Evolutionary conservation across 805 yeast genomes (phyloP).

Genomic region (Scheffersomyces amazonensis): DNA sequence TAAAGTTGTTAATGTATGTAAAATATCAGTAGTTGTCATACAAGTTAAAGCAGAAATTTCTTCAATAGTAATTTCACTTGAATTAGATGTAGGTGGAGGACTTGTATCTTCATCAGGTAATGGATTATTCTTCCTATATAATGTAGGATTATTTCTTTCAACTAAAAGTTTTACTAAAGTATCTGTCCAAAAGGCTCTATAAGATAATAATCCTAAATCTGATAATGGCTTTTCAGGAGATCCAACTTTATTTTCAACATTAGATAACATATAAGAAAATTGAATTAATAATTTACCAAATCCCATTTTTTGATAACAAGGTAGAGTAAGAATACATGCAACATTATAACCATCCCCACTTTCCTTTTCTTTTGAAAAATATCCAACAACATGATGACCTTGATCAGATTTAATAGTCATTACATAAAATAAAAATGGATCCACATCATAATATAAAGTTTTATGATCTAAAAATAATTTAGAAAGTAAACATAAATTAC

Average conservation of each 20-base stretch:
- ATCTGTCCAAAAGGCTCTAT: slow-evolving; percentile 96
- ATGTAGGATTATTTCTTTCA: slow-evolving; percentile 46
- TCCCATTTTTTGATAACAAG: slow-evolving; percentile 95
- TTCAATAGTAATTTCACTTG: slow-evolving; percentile 72
- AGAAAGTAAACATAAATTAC: slow-evolving; percentile 86
- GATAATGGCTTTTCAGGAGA: slow-evolving; percentile 97
- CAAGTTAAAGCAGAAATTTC: slow-evolving; percentile 83
- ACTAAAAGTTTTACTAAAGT: slow-evolving; percentile 71
- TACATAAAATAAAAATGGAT: slow-evolving; percentile 92
- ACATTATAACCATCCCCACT: slow-evolving; percentile 93
- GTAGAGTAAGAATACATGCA: slow-evolving; percentile 94
- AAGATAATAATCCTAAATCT: slow-evolving; percentile 88
- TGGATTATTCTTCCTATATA: slow-evolving; percentile 36
- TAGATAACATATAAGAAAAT: slow-evolving; percentile 87
- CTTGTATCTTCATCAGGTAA: slow-evolving; percentile 27
- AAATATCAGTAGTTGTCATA: slow-evolving; percentile 94
- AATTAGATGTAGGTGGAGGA: slow-evolving; percentile 16
- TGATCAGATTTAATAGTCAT: slow-evolving; percentile 88
- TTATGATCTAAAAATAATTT: slow-evolving; percentile 94
- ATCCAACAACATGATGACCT: slow-evolving; percentile 96
- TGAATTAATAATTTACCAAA: slow-evolving; percentile 90
- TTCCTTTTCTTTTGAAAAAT: slow-evolving; percentile 95
- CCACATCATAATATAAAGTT: slow-evolving; percentile 95
- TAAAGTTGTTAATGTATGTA: slow-evolving; percentile 89
- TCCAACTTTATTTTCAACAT: slow-evolving; percentile 86